Evolutionary conservation across 148 eudicot species (phyloP).

Genomic region (Rhododendron ferrugineum): DNA sequence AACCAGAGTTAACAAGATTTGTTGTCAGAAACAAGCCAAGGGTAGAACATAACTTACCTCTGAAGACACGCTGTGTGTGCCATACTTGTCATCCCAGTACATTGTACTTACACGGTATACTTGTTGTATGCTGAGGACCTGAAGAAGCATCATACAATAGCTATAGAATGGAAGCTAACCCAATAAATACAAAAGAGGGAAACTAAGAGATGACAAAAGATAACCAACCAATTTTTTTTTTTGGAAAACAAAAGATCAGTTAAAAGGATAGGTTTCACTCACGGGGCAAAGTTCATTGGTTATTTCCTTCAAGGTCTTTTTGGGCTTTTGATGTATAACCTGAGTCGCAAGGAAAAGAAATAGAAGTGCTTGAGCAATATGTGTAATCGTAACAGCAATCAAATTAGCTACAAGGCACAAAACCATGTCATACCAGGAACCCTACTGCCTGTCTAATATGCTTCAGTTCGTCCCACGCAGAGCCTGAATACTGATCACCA

Average conservation of each 20-base stretch:
- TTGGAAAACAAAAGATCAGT: background rate
- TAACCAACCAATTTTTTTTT: background rate
- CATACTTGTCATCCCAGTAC: constrained; percentile 99
- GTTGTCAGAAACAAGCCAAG: background rate
- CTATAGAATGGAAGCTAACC: background rate
- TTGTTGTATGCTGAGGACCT: constrained; percentile 96
- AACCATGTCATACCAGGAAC: constrained; percentile 60
- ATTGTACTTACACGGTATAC: constrained; percentile 92
- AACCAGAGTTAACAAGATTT: background rate
- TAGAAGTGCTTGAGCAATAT: background rate
- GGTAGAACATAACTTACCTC: constrained; percentile 59
- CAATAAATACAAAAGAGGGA: background rate
- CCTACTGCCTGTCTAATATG: constrained; percentile 98
- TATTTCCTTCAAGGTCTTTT: constrained; percentile 83
- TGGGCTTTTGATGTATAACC: constrained; percentile 99
- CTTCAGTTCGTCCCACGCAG: constrained; percentile 97
- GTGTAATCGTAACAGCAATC: background rate
- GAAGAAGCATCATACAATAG: constrained; percentile 20
- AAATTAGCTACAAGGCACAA: background rate
- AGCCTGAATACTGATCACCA: constrained; percentile 69
- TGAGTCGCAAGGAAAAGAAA: constrained; percentile 22
- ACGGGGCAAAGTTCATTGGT: constrained; percentile 96
- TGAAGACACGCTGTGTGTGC: constrained; percentile 79
- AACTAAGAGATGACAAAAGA: background rate
- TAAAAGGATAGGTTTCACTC: constrained; percentile 18